A percentile compares a stretch with the other conserved stretches of the same genome.
Evolutionary conservation across 1,284 basidiomycete genomes (phyloP).

Genomic region (Boletus sp.): DNA sequence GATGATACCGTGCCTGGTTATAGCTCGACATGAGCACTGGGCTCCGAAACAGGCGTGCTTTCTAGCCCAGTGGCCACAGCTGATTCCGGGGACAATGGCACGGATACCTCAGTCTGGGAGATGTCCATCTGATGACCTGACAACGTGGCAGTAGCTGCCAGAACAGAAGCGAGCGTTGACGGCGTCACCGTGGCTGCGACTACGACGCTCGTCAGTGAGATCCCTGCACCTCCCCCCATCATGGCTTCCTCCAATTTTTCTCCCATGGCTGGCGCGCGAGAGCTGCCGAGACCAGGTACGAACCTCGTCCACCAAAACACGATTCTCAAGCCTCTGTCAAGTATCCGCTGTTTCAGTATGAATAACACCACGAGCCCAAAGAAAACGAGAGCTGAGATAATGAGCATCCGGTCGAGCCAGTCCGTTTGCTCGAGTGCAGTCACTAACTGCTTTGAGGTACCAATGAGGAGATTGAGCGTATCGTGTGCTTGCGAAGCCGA

Average conservation of each 20-base stretch:
- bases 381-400: conserved; percentile 77
- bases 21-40: conserved; percentile 25
- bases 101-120: conserved; percentile 1
- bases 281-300: conserved; percentile 44
- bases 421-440: conserved; percentile 87
- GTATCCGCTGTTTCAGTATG: conserved; percentile 83
- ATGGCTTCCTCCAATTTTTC: background rate
- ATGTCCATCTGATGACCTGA: background rate
- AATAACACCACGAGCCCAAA: conserved; percentile 86
- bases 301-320: conserved; percentile 83
- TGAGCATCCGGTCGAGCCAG: conserved; percentile 87
- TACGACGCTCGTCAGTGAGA: conserved; percentile 17
- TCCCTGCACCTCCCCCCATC: background rate
- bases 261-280: conserved; percentile 8
- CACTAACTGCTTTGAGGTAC: conserved; percentile 81
- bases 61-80: background rate
- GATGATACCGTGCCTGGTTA: conserved; percentile 16
- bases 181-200: conserved; percentile 9
- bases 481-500: conserved; percentile 83
- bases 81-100: conserved; percentile 8
- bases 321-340: conserved; percentile 72
- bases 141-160: conserved; percentile 15
- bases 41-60: conserved; percentile 4
- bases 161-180: conserved; percentile 22
- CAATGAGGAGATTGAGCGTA: conserved; percentile 72